These are phyloP conservation scores for Lepidium aucheri DNA, from an alignment of 345 rosid species.

Conservation along the genomic window DNA sequence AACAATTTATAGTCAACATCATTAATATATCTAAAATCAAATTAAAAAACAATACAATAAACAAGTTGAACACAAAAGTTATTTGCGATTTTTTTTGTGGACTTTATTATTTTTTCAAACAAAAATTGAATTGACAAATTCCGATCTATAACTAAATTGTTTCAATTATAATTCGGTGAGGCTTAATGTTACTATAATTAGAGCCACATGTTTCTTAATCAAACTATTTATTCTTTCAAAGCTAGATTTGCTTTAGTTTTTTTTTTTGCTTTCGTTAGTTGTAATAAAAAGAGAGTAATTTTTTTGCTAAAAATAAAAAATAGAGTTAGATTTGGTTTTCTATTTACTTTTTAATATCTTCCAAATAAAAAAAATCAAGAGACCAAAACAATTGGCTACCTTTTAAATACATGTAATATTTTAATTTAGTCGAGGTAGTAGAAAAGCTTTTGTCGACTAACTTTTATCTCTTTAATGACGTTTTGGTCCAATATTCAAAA, in stretches of 20 bases:
- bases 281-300: neutral
- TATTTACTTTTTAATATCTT: neutral
- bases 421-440: neutral
- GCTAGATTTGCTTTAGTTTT: neutral
- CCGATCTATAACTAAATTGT: too few species aligned
- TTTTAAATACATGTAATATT: neutral
- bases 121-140: too few species aligned
- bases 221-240: neutral
- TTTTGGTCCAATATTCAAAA: neutral
- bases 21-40: too few species aligned
- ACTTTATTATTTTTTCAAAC: too few species aligned
- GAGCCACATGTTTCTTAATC: too few species aligned
- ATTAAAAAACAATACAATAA: too few species aligned
- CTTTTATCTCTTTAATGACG: neutral
- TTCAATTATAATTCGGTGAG: too few species aligned
- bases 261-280: neutral
- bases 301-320: neutral
- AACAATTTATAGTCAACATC: too few species aligned
- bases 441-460: neutral
- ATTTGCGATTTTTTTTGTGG: too few species aligned
- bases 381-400: constrained; percentile 2
- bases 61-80: too few species aligned
- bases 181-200: too few species aligned
- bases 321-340: neutral
- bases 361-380: neutral